Percentiles rank a stretch among this genome's conserved stretches.
Conservation (phyloP, 1,139 yeast species). For the Suhomyces chickasaworum region DNA sequence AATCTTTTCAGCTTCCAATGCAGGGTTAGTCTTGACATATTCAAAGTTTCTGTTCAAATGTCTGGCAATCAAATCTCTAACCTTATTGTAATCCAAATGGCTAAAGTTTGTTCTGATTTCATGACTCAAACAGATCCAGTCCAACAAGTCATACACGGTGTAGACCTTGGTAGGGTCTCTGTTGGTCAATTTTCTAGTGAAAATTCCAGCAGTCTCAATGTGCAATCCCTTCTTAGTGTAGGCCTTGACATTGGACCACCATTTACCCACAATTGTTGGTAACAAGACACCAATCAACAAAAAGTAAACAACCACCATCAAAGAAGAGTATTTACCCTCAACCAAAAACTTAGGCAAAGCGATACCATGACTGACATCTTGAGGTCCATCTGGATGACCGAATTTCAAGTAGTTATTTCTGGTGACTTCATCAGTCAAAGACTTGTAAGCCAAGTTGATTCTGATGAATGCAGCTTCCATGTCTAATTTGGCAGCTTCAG, state of each 20-base stretch:
- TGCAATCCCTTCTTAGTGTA: conserved; percentile 85
- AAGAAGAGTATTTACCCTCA: conserved; percentile 75
- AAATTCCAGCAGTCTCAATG: conserved; percentile 75
- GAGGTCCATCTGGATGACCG: conserved; percentile 99
- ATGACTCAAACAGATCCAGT: conserved; percentile 61
- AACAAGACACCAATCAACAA: conserved; percentile 72
- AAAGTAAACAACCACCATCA: conserved; percentile 66
- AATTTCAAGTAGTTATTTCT: conserved; percentile 80
- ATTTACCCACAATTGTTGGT: conserved; percentile 76
- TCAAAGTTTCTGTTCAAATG: conserved; percentile 58
- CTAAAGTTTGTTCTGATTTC: conserved; percentile 55
- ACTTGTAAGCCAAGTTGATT: conserved; percentile 90
- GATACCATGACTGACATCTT: conserved; percentile 91
- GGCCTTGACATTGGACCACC: conserved; percentile 88
- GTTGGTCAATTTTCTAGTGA: conserved; percentile 64
- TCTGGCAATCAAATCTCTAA: conserved; percentile 52
- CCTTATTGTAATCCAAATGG: conserved; percentile 46
- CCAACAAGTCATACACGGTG: conserved; percentile 59
- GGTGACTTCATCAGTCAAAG: conserved; percentile 87
- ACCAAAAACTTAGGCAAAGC: conserved; percentile 92
- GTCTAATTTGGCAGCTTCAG: conserved; percentile 54
- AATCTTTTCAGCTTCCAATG: conserved; percentile 47
- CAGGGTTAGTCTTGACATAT: conserved; percentile 18
- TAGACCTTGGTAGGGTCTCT: conserved; percentile 77
- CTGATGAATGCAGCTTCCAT: conserved; percentile 79